phyloP scores from a whole-genome alignment of 768 basidiomycete genomes.

The Trametes cingulata region DNA sequence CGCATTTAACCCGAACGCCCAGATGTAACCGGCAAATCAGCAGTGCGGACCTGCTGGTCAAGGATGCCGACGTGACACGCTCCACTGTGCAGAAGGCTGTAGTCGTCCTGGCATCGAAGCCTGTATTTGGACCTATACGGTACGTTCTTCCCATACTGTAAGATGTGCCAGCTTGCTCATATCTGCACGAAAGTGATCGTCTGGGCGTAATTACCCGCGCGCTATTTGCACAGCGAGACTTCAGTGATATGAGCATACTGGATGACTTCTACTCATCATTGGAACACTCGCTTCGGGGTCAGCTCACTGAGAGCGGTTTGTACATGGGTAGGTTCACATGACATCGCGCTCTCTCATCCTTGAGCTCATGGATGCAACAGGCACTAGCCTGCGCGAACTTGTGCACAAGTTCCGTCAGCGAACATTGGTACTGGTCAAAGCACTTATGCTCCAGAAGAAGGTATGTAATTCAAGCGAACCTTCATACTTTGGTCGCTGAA shows the following conservation, averaged over 20 bases:
- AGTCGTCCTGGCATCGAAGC: slow-evolving; percentile 87
- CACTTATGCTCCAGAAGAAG: slow-evolving; percentile 90
- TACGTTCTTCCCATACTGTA: slow-evolving; percentile 26
- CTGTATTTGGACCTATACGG: slow-evolving; percentile 94
- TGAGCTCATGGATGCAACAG: slow-evolving; percentile 35
- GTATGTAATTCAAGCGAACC: slow-evolving; percentile 43
- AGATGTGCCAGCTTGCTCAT: neutral
- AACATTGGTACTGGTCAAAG: slow-evolving; percentile 91
- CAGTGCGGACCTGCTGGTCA: slow-evolving; percentile 72
- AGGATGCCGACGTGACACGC: slow-evolving; percentile 84
- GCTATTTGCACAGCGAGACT: slow-evolving; percentile 72
- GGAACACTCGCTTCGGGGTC: slow-evolving; percentile 70
- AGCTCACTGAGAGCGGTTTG: slow-evolving; percentile 88
- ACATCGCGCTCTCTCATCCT: neutral
- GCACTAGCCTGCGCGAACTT: slow-evolving; percentile 83
- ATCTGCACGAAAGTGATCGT: slow-evolving; percentile 61
- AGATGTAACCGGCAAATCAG: slow-evolving; percentile 97
- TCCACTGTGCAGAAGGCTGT: slow-evolving; percentile 98
- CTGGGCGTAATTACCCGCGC: slow-evolving; percentile 93
- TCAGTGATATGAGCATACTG: slow-evolving; percentile 84
- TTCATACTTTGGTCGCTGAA: neutral
- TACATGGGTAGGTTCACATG: slow-evolving; percentile 82
- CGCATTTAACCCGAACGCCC: neutral
- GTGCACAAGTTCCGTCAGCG: slow-evolving; percentile 93
- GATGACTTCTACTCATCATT: slow-evolving; percentile 82